Conservation (phyloP, 1,284 basidiomycete genomes). For the Lignosus rhinocerotis region DNA sequence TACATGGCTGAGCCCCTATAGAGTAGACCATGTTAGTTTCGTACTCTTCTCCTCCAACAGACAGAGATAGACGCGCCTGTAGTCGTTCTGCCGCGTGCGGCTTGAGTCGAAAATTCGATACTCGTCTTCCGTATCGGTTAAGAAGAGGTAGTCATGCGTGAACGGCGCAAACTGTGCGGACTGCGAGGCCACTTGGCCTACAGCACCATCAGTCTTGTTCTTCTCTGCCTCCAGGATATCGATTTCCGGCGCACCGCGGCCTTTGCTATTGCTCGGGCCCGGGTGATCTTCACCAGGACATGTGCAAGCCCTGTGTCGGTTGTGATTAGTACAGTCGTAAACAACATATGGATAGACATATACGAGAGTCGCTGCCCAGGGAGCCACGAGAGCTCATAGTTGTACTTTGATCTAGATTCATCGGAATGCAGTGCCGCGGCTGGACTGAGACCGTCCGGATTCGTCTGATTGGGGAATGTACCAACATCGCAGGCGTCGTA, state of each 20-base stretch:
- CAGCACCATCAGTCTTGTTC: slow-evolving; percentile 45
- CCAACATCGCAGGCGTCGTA: slow-evolving; percentile 85
- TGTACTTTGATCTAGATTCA: slow-evolving; percentile 45
- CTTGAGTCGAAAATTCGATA: slow-evolving; percentile 46
- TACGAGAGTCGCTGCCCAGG: slow-evolving; percentile 50
- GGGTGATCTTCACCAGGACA: slow-evolving; percentile 83
- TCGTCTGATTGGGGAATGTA: slow-evolving; percentile 79
- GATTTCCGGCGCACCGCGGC: slow-evolving; percentile 85
- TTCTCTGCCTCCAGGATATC: slow-evolving; percentile 77
- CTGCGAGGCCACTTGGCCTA: slow-evolving; percentile 59
- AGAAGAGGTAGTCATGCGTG: slow-evolving; percentile 51
- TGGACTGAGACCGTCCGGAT: slow-evolving; percentile 46
- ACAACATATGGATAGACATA: slow-evolving; percentile 11
- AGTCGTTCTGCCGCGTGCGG: slow-evolving; percentile 33
- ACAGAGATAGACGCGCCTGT: slow-evolving; percentile 28
- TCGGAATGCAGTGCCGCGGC: slow-evolving; percentile 49
- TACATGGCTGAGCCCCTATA: slow-evolving; percentile 34
- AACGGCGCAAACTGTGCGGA: slow-evolving; percentile 71
- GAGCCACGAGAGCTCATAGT: slow-evolving; percentile 46
- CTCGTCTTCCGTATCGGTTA: slow-evolving; percentile 45
- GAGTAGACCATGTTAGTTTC: neutral
- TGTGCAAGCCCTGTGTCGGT: slow-evolving; percentile 58
- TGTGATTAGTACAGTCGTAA: neutral
- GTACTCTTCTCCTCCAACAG: neutral
- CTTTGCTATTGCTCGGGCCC: slow-evolving; percentile 66